Evolutionary conservation across 495 filamentous ascomycete genomes (phyloP).

Genomic region (Aspergillus cristatus): DNA sequence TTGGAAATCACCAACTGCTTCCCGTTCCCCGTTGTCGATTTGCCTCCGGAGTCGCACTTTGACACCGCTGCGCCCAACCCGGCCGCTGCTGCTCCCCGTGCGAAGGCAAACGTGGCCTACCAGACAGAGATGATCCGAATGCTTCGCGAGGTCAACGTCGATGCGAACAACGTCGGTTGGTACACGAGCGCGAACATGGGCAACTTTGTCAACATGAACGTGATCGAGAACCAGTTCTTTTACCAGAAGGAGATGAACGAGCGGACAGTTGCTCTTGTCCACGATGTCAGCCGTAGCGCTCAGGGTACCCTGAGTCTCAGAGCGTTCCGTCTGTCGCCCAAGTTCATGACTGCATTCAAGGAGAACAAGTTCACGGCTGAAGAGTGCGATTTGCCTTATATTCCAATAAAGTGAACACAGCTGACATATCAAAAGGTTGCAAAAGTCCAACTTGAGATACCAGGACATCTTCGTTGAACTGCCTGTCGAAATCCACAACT

Average conservation of each 20-base stretch:
- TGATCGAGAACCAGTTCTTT: slow-evolving; percentile 96
- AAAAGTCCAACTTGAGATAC: slow-evolving; percentile 87
- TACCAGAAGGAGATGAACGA: slow-evolving; percentile 94
- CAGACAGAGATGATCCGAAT: slow-evolving; percentile 97
- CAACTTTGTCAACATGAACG: slow-evolving; percentile 89
- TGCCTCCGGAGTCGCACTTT: slow-evolving; percentile 68
- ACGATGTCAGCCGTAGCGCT: slow-evolving; percentile 88
- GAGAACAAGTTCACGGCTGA: slow-evolving; percentile 96
- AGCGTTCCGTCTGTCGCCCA: slow-evolving; percentile 79
- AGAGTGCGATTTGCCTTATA: slow-evolving; percentile 46
- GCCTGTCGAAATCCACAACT: slow-evolving; percentile 90
- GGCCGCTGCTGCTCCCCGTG: slow-evolving; percentile 80
- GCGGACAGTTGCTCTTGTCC: slow-evolving; percentile 84
- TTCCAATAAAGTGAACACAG: slow-evolving; percentile 3
- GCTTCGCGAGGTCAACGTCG: slow-evolving; percentile 92
- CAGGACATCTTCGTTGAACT: slow-evolving; percentile 90
- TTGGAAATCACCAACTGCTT: slow-evolving; percentile 93
- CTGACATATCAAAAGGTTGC: slow-evolving; percentile 49
- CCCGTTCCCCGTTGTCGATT: slow-evolving; percentile 82
- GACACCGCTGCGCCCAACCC: slow-evolving; percentile 64
- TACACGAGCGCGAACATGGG: slow-evolving; percentile 98
- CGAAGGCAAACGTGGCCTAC: slow-evolving; percentile 81
- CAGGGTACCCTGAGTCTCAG: slow-evolving; percentile 84
- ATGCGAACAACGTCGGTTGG: slow-evolving; percentile 97
- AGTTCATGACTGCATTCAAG: slow-evolving; percentile 88